Evolutionary conservation across 78 protist species (phyloP).

Genomic region (Dictyostelium brefeldianum): DNA sequence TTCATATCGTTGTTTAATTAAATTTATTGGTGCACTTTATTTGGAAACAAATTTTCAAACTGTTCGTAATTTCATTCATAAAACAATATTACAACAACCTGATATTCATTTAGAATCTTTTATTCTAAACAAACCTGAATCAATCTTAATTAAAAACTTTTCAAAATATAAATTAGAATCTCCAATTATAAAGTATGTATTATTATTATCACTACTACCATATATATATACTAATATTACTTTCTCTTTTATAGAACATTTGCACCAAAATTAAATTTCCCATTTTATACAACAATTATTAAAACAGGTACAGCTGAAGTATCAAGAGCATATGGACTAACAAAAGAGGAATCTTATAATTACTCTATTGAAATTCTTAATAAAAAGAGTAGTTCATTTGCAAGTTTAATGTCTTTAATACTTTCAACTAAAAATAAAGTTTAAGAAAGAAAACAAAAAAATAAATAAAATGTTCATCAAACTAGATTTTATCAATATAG

Average conservation of each 20-base stretch:
- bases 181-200: slow-evolving; percentile 47
- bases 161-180: slow-evolving; percentile 45
- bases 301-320: background rate
- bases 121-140: slow-evolving; percentile 34
- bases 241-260: background rate
- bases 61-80: slow-evolving; percentile 19
- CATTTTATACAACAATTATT: slow-evolving; percentile 5
- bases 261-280: background rate
- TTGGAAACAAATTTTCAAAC: slow-evolving; percentile 10
- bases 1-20: background rate
- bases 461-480: too few relatives aligned
- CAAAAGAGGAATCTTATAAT: slow-evolving; percentile 26
- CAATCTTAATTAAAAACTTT: slow-evolving; percentile 28
- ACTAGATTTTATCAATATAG: too few relatives aligned
- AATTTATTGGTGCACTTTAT: slow-evolving; percentile 64
- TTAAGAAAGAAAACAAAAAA: background rate
- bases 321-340: background rate
- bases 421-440: background rate
- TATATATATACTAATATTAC: background rate
- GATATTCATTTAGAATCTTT: background rate
- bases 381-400: background rate
- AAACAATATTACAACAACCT: background rate
- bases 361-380: background rate
- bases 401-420: background rate
- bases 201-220: background rate